Evolutionary conservation across 768 basidiomycete species (phyloP).

Genomic region (Rhizopogon vulgaris): DNA sequence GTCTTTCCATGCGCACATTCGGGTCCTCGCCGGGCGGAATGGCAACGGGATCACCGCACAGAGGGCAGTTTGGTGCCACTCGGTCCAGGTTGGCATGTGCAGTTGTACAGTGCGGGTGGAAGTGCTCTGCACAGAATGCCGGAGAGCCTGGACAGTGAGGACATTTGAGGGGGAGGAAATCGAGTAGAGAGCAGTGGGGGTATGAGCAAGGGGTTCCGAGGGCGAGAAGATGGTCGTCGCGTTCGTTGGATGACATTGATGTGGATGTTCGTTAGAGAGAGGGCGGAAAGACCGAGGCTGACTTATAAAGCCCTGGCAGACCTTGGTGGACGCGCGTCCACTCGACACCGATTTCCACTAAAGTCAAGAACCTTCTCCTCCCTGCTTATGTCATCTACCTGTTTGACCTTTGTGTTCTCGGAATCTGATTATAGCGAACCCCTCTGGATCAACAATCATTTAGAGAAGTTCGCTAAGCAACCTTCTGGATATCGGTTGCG

Average conservation of each 20-base stretch:
- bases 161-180: conserved; percentile 85
- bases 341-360: not conserved
- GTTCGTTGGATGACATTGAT: conserved; percentile 29
- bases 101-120: conserved; percentile 59
- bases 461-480: no score
- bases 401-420: no score
- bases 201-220: conserved; percentile 71
- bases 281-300: not conserved
- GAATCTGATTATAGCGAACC: no score
- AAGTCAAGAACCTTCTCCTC: not conserved
- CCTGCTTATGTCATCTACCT: not conserved
- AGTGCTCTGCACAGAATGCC: conserved; percentile 76
- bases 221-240: conserved; percentile 52
- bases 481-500: no score
- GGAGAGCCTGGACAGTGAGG: conserved; percentile 54
- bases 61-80: conserved; percentile 72
- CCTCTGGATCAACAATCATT: no score
- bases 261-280: not conserved
- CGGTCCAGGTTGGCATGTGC: conserved; percentile 60
- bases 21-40: conserved; percentile 76
- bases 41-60: conserved; percentile 72
- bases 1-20: conserved; percentile 74
- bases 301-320: conserved; percentile 10
- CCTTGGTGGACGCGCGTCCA: conserved; percentile 22
- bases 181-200: conserved; percentile 60